A percentile compares a stretch with the other conserved stretches of the same genome.
These are phyloP conservation scores for Malus asiatica DNA, from an alignment of 306 rosid species.

Conservation along the genomic window DNA sequence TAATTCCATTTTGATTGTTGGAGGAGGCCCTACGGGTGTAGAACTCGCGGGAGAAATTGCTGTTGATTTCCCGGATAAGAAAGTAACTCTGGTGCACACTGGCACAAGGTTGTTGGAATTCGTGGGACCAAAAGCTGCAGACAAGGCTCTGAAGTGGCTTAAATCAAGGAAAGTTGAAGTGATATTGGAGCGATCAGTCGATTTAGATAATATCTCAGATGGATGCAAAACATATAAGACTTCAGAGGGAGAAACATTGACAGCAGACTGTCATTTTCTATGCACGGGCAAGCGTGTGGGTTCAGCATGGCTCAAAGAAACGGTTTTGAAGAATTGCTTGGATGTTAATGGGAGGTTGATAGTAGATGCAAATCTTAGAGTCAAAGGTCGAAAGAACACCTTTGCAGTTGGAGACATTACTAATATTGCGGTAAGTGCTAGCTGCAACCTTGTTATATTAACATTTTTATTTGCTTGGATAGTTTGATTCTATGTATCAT, in stretches of 20 bases:
- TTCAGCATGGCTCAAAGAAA: constrained; percentile 66
- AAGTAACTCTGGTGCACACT: constrained; percentile 52
- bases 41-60: constrained; percentile 85
- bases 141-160: constrained; percentile 52
- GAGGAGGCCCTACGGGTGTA: constrained; percentile 90
- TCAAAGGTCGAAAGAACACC: constrained; percentile 43
- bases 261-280: constrained; percentile 58
- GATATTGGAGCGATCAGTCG: constrained; percentile 44
- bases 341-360: constrained; percentile 49
- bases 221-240: constrained; percentile 38
- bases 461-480: neutral
- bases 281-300: constrained; percentile 47
- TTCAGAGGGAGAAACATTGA: constrained; percentile 48
- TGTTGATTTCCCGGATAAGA: constrained; percentile 59
- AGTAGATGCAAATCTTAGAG: constrained; percentile 60
- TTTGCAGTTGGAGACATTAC: constrained; percentile 83
- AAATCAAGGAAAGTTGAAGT: constrained; percentile 53
- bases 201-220: constrained; percentile 19
- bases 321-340: constrained; percentile 32
- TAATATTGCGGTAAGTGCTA: constrained; percentile 51
- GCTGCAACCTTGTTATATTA: neutral
- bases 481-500: neutral
- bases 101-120: constrained; percentile 74
- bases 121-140: constrained; percentile 59
- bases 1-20: constrained; percentile 62